Evolutionary conservation across 306 rosid species (phyloP).

Genomic region (Ormosia semicastrata): DNA sequence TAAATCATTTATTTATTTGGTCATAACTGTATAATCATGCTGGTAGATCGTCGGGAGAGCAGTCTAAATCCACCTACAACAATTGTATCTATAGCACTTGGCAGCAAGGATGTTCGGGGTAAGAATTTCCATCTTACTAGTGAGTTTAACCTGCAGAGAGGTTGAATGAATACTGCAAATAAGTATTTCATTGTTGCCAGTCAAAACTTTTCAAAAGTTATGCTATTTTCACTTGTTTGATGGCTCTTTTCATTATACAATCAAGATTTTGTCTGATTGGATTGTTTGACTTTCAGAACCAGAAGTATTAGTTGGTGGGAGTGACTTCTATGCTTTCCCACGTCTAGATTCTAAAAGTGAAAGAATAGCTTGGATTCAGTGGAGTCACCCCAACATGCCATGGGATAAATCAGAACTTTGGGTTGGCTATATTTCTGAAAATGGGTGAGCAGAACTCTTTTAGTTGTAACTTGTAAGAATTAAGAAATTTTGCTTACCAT

Average conservation of each 20-base stretch:
- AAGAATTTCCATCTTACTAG: conserved; percentile 28
- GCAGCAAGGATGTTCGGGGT: conserved; percentile 61
- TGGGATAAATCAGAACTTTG: conserved; percentile 96
- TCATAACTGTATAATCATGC: conserved; percentile 9
- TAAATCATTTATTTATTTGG: not conserved
- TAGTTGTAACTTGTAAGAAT: not conserved
- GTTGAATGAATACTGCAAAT: not conserved
- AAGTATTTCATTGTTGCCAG: not conserved
- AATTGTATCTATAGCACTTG: conserved; percentile 64
- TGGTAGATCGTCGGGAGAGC: conserved; percentile 72
- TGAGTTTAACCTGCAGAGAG: not conserved
- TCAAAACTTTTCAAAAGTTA: not conserved
- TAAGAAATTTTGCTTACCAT: not conserved
- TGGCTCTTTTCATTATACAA: conserved; percentile 9
- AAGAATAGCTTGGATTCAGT: conserved; percentile 91
- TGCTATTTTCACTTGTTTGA: not conserved
- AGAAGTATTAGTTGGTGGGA: conserved; percentile 64
- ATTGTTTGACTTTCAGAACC: conserved; percentile 60
- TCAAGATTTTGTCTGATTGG: conserved; percentile 13
- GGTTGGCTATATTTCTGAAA: conserved; percentile 90
- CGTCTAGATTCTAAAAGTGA: conserved; percentile 72
- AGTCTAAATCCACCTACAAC: conserved; percentile 63
- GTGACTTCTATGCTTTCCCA: conserved; percentile 94
- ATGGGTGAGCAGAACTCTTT: conserved; percentile 62
- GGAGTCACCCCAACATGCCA: conserved; percentile 95